These are phyloP conservation scores for Pseudogymnoascus sp. DNA, from an alignment of 2,329 filamentous ascomycete species.

Conservation along the genomic window DNA sequence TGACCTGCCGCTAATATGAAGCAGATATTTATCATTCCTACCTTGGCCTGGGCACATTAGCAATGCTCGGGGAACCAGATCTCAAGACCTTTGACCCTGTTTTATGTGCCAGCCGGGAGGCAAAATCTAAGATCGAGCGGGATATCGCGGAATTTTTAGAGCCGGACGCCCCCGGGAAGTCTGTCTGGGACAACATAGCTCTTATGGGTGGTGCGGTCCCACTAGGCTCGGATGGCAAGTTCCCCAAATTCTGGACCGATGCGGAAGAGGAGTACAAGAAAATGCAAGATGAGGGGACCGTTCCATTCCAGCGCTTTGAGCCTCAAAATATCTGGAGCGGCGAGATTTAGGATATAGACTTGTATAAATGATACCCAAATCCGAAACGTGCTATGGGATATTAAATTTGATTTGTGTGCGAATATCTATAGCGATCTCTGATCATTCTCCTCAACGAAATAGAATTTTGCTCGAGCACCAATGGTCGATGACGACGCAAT, in stretches of 20 bases:
- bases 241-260: not conserved
- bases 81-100: slow-evolving; percentile 65
- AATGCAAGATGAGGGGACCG: not conserved
- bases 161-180: not conserved
- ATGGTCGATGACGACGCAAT: not conserved
- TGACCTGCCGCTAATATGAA: slow-evolving; percentile 6
- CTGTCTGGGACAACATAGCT: not conserved
- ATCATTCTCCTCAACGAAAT: not conserved
- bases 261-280: not conserved
- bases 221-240: not conserved
- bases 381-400: not conserved
- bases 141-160: slow-evolving; percentile 8
- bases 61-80: slow-evolving; percentile 60
- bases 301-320: not conserved
- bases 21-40: slow-evolving; percentile 79
- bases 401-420: not conserved
- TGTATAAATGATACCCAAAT: slow-evolving; percentile 2
- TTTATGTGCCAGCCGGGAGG: slow-evolving; percentile 63
- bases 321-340: slow-evolving; percentile 4
- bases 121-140: slow-evolving; percentile 39
- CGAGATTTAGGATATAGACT: not conserved
- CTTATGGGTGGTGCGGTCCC: not conserved
- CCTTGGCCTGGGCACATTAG: slow-evolving; percentile 73
- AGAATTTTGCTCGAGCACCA: not conserved
- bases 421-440: not conserved